phyloP scores from a whole-genome alignment of 176 grass and related monocot genomes.

The Metroxylon sagu region DNA sequence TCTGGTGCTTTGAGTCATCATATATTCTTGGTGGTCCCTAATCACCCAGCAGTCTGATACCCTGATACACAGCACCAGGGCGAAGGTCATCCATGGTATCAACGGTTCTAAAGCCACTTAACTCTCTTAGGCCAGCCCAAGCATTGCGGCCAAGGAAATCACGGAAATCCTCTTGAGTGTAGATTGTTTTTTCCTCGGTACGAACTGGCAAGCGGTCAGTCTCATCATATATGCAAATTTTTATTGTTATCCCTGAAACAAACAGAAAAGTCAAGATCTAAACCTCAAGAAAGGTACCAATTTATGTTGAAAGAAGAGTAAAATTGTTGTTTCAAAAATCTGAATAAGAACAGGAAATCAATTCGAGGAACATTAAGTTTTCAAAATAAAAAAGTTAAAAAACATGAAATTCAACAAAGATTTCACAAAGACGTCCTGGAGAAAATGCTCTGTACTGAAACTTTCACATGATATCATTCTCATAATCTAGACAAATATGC shows the following conservation, averaged over 20 bases:
- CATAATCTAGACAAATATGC: too few species aligned
- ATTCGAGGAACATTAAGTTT: too few species aligned
- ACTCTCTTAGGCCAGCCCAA: slow-evolving; percentile 66
- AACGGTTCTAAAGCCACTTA: slow-evolving; percentile 44
- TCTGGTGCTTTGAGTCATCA: background rate
- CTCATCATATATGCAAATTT: slow-evolving; percentile 70
- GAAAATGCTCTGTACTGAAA: too few species aligned
- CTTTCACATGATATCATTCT: too few species aligned
- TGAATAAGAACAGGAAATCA: too few species aligned
- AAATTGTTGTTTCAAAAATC: background rate
- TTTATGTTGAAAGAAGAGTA: background rate
- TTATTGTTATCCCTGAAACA: slow-evolving; percentile 58
- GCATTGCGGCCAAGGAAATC: slow-evolving; percentile 52
- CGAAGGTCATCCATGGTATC: slow-evolving; percentile 72
- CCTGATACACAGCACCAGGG: slow-evolving; percentile 63
- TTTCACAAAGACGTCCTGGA: too few species aligned
- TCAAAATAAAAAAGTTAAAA: too few species aligned
- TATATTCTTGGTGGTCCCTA: slow-evolving; percentile 10
- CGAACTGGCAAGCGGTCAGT: slow-evolving; percentile 36
- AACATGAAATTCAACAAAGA: too few species aligned
- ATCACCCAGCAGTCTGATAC: slow-evolving; percentile 43
- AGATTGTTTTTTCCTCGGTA: slow-evolving; percentile 82
- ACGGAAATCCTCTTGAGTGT: slow-evolving; percentile 74
- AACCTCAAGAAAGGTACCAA: background rate
- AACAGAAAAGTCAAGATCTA: background rate